Base-by-base conservation (phyloP, 1,139 yeast species). In the Zygosaccharomyces pseudobailii region DNA sequence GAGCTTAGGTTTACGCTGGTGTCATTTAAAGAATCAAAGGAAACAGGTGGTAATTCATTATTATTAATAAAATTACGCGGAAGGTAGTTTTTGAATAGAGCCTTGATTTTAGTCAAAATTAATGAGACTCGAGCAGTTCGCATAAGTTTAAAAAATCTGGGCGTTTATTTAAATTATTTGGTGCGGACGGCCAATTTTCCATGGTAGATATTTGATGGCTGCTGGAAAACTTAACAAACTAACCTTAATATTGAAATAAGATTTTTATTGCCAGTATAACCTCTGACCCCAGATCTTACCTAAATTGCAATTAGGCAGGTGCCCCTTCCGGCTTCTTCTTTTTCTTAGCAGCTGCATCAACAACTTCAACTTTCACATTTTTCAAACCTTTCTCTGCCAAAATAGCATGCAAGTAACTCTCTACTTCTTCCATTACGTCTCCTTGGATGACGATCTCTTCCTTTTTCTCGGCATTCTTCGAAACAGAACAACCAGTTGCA, bases 401-500 rank as follows among this genome's bases (percentile, higher is more conserved):
- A 55, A 89, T 70, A 45, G 78, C 79, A 47, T 76, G 80, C 51
- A 90, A 79, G 61, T 85, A 87, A 13, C 73, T 85, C 62, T 85
- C 94, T 22, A 92, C 95, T 61, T 86, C 96, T 57, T 89, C 96
- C 54, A 90, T 85, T 40, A 90, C 94, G 67, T 92, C 98, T 58
- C 98, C 98, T 71, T 90, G 97, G 49, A 90, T 85, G 53, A 88
- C 79, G 48, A 90, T 81, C 63, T 90, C 97, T 55, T 90, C 97
- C 64, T 85, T 86, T 69, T 90, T 90, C 57, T 90, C 97, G 7
- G 84, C 92, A 54, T 84, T 85, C 70, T 90, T 90, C 6, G 90
- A 83, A n/a, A 90, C 96, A 38, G 94, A 82, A 23, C 97, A 94
- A 41, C 98, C 98, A 3, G 97, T 90, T 21, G 98, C 98, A 65